A percentile compares a stretch with the other conserved stretches of the same genome.
Conservation (phyloP, 2,329 filamentous ascomycete species). For the Colletotrichum cuscutae region DNA sequence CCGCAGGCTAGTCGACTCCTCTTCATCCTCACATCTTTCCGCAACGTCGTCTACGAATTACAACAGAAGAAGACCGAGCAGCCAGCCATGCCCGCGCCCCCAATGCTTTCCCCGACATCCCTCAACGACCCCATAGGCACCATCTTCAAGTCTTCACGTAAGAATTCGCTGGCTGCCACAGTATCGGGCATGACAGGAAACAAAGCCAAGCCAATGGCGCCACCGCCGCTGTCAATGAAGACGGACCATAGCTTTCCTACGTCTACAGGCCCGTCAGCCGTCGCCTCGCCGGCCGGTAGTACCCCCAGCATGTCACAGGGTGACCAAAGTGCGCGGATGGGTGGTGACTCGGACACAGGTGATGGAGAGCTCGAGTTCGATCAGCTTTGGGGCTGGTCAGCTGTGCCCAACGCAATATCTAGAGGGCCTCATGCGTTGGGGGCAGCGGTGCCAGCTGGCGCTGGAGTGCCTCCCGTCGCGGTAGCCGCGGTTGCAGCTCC, state of each 20-base stretch:
- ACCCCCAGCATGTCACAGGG: conserved; percentile 32
- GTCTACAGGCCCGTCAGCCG: conserved; percentile 13
- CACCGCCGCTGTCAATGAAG: conserved; percentile 30
- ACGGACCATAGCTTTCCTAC: conserved; percentile 25
- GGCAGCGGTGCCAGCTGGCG: neutral
- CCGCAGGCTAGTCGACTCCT: conserved; percentile 59
- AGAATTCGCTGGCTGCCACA: conserved; percentile 26
- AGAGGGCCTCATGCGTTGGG: neutral
- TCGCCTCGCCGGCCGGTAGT: conserved; percentile 33
- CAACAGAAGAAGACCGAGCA: conserved; percentile 23
- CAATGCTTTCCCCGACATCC: conserved; percentile 31
- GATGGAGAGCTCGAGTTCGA: conserved; percentile 51
- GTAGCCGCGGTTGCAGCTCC: neutral
- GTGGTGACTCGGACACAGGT: conserved; percentile 36
- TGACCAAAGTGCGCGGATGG: conserved; percentile 26
- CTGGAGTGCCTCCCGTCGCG: neutral
- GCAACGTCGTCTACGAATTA: conserved; percentile 48
- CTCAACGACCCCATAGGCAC: conserved; percentile 41
- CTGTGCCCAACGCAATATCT: neutral
- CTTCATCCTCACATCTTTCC: conserved; percentile 61
- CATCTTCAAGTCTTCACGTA: conserved; percentile 40
- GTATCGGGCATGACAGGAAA: neutral
- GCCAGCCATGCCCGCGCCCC: conserved; percentile 38
- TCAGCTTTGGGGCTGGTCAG: conserved; percentile 44
- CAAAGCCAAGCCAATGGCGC: conserved; percentile 21